Conservation (phyloP, 2,329 filamentous ascomycete genomes). For the Pezicula neosporulosa region DNA sequence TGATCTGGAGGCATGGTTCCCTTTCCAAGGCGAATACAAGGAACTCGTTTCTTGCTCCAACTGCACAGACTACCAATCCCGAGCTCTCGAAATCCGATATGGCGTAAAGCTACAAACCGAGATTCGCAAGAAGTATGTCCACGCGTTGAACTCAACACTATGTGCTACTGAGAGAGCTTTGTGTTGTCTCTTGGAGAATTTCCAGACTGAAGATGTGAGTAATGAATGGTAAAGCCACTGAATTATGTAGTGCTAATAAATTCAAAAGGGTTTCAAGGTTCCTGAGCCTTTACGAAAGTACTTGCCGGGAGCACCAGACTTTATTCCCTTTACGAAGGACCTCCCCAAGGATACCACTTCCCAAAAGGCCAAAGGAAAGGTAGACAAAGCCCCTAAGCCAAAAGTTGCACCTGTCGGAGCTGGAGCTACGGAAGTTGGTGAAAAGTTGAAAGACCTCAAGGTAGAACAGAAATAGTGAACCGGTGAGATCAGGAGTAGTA, state of each 20-base stretch:
- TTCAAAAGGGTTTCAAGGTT: slow-evolving; percentile 64
- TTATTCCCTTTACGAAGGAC: slow-evolving; percentile 85
- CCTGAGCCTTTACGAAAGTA: slow-evolving; percentile 85
- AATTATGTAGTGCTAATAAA: slow-evolving; percentile 16
- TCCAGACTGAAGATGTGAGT: slow-evolving; percentile 80
- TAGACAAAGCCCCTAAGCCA: slow-evolving; percentile 24
- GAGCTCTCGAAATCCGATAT: slow-evolving; percentile 88
- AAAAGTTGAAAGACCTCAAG: slow-evolving; percentile 32
- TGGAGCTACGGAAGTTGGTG: slow-evolving; percentile 25
- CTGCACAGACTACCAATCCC: slow-evolving; percentile 95
- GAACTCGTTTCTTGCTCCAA: slow-evolving; percentile 97
- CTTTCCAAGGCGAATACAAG: slow-evolving; percentile 96
- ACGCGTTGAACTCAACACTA: slow-evolving; percentile 85
- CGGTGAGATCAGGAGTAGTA: not conserved
- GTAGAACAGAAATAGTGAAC: slow-evolving; percentile 11
- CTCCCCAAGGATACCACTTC: slow-evolving; percentile 72
- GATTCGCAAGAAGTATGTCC: slow-evolving; percentile 87
- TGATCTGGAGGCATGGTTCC: slow-evolving; percentile 95
- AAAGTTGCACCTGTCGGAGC: slow-evolving; percentile 20
- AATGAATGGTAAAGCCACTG: not conserved
- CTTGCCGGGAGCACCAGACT: slow-evolving; percentile 83
- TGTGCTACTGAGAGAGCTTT: slow-evolving; percentile 89
- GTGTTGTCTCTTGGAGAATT: slow-evolving; percentile 96
- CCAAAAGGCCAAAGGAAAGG: slow-evolving; percentile 43
- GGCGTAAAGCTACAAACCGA: slow-evolving; percentile 85